Conservation (phyloP, 1,284 basidiomycete genomes). For the Porogramme epimiltina region DNA sequence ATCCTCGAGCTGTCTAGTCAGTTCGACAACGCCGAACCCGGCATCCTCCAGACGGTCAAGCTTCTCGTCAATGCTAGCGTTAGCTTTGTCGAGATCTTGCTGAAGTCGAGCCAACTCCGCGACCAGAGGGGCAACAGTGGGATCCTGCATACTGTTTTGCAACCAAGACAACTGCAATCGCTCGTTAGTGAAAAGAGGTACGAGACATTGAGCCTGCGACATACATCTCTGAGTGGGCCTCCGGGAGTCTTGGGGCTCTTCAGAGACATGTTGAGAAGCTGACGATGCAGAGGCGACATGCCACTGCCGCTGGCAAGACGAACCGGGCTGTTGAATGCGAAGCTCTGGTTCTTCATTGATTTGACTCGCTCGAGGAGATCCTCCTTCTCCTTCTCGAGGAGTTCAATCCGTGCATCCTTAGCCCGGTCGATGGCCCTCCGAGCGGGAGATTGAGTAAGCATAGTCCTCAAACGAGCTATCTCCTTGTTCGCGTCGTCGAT, state of each 20-base stretch:
- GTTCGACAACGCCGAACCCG: constrained; percentile 66
- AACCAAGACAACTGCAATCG: constrained; percentile 66
- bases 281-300: constrained; percentile 73
- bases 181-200: background rate
- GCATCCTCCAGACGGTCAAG: constrained; percentile 80
- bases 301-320: constrained; percentile 53
- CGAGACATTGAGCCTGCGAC: constrained; percentile 20
- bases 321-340: constrained; percentile 47
- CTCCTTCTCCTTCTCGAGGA: constrained; percentile 75
- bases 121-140: constrained; percentile 55
- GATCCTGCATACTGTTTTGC: constrained; percentile 55
- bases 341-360: constrained; percentile 52
- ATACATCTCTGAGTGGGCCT: constrained; percentile 73
- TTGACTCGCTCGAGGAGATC: constrained; percentile 71
- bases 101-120: constrained; percentile 69
- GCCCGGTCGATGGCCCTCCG: constrained; percentile 73
- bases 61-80: constrained; percentile 83
- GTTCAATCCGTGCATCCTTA: constrained; percentile 71
- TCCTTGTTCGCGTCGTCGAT: constrained; percentile 82
- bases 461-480: constrained; percentile 70
- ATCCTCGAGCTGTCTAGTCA: constrained; percentile 72
- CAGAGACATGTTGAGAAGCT: constrained; percentile 66
- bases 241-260: constrained; percentile 76
- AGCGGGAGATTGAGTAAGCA: constrained; percentile 75
- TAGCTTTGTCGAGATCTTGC: constrained; percentile 71